Base-by-base conservation (phyloP, 192 early-diverging fungal genomes). In the Umbelopsis isabellina region DNA sequence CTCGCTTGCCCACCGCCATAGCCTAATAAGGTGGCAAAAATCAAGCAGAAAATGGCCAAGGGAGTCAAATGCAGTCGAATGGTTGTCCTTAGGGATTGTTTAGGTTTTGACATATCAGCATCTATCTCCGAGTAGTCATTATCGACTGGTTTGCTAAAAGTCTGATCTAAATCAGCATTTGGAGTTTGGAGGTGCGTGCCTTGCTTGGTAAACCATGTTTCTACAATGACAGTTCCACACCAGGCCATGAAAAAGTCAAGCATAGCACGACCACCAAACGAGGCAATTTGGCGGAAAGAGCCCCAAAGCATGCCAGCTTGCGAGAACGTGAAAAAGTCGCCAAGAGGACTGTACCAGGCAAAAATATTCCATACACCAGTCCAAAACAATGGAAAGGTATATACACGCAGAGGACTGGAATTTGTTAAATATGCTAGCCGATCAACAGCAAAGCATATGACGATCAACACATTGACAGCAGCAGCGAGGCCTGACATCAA, bases 1-100 rank as follows among this genome's bases (percentile, higher is more conserved):
- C 48, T 71, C 27, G n/a, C 33, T 10, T 71, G 58, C 0, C 30
- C 33, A 16, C 70, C 70, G 35, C 70, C 70, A 65, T 71, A 71
- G 1, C 27, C 41, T 13, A 49, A 48, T 1, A 65, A 46, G 35
- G 49, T 20, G 18, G 58, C 45, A 16, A 71, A 22, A 1, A 71
- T 23, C 3, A 65, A n/a, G 20, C 45, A 47, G 13, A 37, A 65
- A 12, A 64, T 65, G 21, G 25, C 22, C 1, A 71, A 13, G 2
- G 70, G 70, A 2, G 61, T 61, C 4, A 33, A 18, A 5, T 35
- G 15, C 0, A 11, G 12, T 11, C 55, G 55, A 61, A 35, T 35
- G 11, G 27, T 27, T 18, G 55, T 6, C 33, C 33, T 61, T 8
- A 61, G 33, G 6, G 55, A 18, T 30, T n/a, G 55, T 2, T n/a